Conservation (phyloP, 305 asterid species). For the Fraxinus xanthoxyloides region DNA sequence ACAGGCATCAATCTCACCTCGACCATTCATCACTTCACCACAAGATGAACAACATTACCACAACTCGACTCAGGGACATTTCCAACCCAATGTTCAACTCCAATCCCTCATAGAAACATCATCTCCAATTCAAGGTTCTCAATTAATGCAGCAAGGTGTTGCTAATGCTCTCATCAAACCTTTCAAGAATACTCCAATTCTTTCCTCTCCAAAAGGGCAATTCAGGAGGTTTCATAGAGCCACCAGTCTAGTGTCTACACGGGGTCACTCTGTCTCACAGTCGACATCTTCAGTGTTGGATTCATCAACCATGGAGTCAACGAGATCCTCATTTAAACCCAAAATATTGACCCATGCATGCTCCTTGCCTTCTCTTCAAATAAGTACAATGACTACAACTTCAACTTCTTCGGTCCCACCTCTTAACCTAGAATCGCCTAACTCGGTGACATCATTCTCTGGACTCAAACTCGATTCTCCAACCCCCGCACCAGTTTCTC, state of each 20-base stretch:
- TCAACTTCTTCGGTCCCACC: conserved; percentile 17
- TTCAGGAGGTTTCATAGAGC: conserved; percentile 24
- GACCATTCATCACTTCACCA: neutral
- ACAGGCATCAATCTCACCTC: conserved; percentile 12
- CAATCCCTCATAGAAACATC: neutral
- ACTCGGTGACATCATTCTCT: conserved; percentile 2
- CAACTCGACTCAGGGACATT: neutral
- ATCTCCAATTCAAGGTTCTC: conserved; percentile 9
- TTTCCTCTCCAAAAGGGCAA: conserved; percentile 20
- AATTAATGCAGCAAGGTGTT: conserved; percentile 10
- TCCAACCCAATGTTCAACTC: conserved; percentile 7
- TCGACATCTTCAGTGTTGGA: conserved; percentile 17
- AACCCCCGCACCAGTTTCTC: conserved; percentile 25
- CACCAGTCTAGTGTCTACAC: conserved; percentile 11
- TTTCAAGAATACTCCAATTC: conserved; percentile 30
- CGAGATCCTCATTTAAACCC: conserved; percentile 28
- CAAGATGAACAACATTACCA: neutral
- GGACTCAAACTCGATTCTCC: conserved; percentile 17
- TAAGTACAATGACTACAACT: conserved; percentile 7
- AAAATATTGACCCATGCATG: conserved; percentile 8
- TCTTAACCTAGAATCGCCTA: neutral
- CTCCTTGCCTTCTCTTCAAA: conserved; percentile 1
- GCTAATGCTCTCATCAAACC: conserved; percentile 13
- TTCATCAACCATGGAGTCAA: conserved; percentile 24
- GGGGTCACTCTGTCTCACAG: conserved; percentile 6